Conservation (phyloP, 108 stramenopile genomes). For the Fragilariopsis cylindrus region DNA sequence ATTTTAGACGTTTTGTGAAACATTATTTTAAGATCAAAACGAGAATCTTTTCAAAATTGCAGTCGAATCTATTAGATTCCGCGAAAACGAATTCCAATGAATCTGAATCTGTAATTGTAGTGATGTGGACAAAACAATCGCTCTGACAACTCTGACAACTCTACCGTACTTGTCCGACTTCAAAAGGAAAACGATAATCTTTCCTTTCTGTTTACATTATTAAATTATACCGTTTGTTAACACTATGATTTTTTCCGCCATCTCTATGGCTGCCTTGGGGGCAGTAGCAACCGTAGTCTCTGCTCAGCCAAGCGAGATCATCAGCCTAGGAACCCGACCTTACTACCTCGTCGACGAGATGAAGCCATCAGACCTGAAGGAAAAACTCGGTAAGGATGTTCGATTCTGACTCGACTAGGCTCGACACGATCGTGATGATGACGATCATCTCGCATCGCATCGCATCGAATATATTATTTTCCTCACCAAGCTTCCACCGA, state of each 20-base stretch:
- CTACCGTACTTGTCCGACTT: too few relatives aligned
- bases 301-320: background rate
- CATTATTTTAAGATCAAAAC: too few relatives aligned
- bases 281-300: background rate
- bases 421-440: background rate
- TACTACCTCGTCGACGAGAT: slow-evolving; percentile 62
- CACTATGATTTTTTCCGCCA: background rate
- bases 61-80: slow-evolving; percentile 2
- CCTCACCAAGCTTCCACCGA: background rate
- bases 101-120: too few relatives aligned
- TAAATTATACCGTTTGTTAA: background rate
- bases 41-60: background rate
- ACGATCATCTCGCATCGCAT: background rate
- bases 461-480: background rate
- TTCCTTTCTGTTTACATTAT: too few relatives aligned
- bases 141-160: too few relatives aligned
- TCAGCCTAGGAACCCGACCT: slow-evolving; percentile 56
- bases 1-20: too few relatives aligned
- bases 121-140: too few relatives aligned
- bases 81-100: background rate
- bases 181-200: too few relatives aligned
- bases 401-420: background rate
- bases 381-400: slow-evolving; percentile 48
- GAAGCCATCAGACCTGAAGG: slow-evolving; percentile 43
- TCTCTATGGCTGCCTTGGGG: background rate